Base-by-base conservation (phyloP, 1,139 yeast species). In the Saccharomycopsis hybrid region DNA sequence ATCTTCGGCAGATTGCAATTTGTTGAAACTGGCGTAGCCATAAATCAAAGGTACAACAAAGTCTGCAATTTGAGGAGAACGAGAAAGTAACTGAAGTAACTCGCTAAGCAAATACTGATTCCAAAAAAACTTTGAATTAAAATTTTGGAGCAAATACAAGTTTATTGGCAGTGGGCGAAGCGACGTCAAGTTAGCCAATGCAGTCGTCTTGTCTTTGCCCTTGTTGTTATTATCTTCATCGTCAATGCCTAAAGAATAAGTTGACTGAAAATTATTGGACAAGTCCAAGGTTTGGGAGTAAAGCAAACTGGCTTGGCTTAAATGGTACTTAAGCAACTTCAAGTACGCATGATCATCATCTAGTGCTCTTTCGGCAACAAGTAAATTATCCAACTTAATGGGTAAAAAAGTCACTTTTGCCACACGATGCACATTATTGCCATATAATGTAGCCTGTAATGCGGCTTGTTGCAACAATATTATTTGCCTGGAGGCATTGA, bases 111-210 rank as follows among this genome's bases (percentile, higher is more conserved):
- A 70, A 61, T 74, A 80, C 56, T 71, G 65, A 65, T 86, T 85
- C 95, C 95, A 85, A 76, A 85, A 82, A 64, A 82, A 85, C 46
- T 88, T 75, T 28, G 68, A 66, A 59, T 83, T 87, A 41, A 48
- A 50, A n/a, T 35, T 27, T 3, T 38, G 9, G 2, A 45, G 31
- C 8, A 45, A 9, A 11, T 9, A 36, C 27, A 3, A 40, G 43
- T 13, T 52, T 54, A n/a, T n/a, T n/a, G n/a, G n/a, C n/a, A n/a
- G n/a, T n/a, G n/a, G n/a, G n/a, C n/a, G n/a, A n/a, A n/a, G n/a
- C n/a, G n/a, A n/a, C n/a, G 51, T 63, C 54, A 53, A 64, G n/a
- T n/a, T n/a, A n/a, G n/a, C n/a, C n/a, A n/a, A n/a, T n/a, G n/a
- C n/a, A n/a, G n/a, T n/a, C n/a, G n/a, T n/a, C n/a, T n/a, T n/a